Conservation (phyloP, 2,329 filamentous ascomycete genomes). For the Colletotrichum eremochloae region DNA sequence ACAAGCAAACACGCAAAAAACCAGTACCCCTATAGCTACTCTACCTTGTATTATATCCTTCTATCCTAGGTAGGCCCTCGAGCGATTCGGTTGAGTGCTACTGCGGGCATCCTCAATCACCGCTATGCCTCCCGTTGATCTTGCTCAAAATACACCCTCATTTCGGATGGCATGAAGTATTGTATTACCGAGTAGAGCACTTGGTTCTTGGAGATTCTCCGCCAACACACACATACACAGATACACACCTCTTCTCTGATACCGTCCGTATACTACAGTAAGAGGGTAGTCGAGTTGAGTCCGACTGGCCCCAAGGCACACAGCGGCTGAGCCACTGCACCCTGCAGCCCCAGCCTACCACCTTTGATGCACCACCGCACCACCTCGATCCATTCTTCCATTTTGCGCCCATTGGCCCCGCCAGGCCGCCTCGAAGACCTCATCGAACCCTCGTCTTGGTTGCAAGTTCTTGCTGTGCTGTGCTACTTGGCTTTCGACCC, state of each 20-base stretch:
- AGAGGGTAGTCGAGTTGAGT: neutral
- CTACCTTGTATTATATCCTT: no score
- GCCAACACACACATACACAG: neutral
- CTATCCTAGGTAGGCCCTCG: no score
- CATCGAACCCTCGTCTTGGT: conserved; percentile 10
- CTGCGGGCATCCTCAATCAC: conserved; percentile 11
- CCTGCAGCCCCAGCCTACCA: conserved; percentile 26
- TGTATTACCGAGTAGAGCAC: no score
- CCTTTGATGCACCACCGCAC: conserved; percentile 12
- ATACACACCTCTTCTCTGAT: neutral
- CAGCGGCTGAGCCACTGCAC: conserved; percentile 34
- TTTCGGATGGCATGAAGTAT: neutral
- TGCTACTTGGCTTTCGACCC: conserved; percentile 11
- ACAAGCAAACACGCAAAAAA: neutral
- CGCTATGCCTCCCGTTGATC: neutral
- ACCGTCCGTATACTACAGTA: neutral
- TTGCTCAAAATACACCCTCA: neutral
- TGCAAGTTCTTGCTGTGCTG: conserved; percentile 32
- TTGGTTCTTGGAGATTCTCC: neutral
- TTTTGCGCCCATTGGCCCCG: conserved; percentile 26
- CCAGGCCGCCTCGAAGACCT: conserved; percentile 36
- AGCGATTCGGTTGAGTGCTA: neutral
- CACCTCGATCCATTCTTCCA: conserved; percentile 10
- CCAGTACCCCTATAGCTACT: no score
- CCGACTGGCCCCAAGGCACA: conserved; percentile 22